phyloP scores from a whole-genome alignment of 2,329 filamentous ascomycete genomes.

The Colletotrichum viniferum region DNA sequence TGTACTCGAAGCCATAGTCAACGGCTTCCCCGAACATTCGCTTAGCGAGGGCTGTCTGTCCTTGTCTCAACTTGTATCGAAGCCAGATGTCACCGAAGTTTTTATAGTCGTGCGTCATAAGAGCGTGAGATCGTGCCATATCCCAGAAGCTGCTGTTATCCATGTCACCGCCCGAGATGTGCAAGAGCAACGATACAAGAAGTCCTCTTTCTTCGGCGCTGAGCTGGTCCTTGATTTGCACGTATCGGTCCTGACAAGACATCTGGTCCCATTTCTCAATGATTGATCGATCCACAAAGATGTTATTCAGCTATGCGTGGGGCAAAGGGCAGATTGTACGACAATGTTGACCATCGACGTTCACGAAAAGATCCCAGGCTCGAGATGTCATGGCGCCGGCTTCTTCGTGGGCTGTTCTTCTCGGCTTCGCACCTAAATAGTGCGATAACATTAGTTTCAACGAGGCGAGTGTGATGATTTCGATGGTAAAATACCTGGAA shows the following conservation, averaged over 20 bases:
- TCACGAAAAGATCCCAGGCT: conserved; percentile 29
- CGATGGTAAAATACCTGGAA: not conserved
- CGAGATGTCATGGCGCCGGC: conserved; percentile 26
- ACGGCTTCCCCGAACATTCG: conserved; percentile 31
- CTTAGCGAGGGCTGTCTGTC: conserved; percentile 30
- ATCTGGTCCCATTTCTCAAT: conserved; percentile 27
- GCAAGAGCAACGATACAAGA: conserved; percentile 27
- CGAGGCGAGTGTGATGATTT: not conserved
- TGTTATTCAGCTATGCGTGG: conserved; percentile 23
- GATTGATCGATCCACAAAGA: conserved; percentile 15
- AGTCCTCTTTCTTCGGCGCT: conserved; percentile 29
- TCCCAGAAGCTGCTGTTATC: conserved; percentile 27
- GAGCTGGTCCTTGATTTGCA: conserved; percentile 31
- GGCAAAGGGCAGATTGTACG: conserved; percentile 28
- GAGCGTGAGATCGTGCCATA: conserved; percentile 25
- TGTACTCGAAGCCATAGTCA: conserved; percentile 27
- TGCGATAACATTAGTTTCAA: not conserved
- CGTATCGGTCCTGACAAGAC: conserved; percentile 31
- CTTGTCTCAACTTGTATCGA: conserved; percentile 31
- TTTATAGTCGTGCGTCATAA: conserved; percentile 24
- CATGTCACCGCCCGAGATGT: conserved; percentile 29
- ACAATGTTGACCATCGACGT: conserved; percentile 30
- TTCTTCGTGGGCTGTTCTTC: conserved; percentile 29
- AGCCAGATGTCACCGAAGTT: conserved; percentile 27
- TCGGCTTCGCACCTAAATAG: conserved; percentile 19